These are phyloP conservation scores for Mucor lusitanicus DNA, from an alignment of 371 early-diverging fungal genomes.

Conservation along the genomic window DNA sequence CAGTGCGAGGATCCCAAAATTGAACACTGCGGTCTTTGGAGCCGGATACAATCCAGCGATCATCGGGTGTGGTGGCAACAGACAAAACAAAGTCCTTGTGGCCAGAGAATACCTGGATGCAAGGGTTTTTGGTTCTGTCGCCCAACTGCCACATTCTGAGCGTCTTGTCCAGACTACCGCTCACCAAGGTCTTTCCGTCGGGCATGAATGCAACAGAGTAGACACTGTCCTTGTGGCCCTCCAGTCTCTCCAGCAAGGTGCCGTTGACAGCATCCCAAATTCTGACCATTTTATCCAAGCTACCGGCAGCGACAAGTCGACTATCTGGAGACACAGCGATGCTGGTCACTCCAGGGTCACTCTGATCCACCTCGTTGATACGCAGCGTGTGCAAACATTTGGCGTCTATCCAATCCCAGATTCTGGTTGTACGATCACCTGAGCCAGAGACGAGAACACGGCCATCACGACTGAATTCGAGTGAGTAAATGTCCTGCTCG, in stretches of 20 bases:
- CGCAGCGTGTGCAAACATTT: constrained; percentile 68
- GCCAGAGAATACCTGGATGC: constrained; percentile 61
- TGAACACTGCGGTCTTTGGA: constrained; percentile 94
- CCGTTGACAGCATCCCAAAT: constrained; percentile 90
- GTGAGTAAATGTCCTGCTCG: constrained; percentile 93
- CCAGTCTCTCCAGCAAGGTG: constrained; percentile 80
- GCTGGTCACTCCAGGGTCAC: constrained; percentile 93
- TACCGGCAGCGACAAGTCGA: constrained; percentile 79
- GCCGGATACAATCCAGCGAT: constrained; percentile 92
- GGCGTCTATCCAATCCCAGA: constrained; percentile 86
- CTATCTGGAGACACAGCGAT: constrained; percentile 88
- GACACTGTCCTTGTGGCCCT: constrained; percentile 96
- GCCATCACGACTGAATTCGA: constrained; percentile 95
- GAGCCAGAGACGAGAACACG: constrained; percentile 88
- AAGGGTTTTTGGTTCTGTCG: constrained; percentile 36
- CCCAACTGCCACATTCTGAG: constrained; percentile 90
- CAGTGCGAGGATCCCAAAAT: constrained; percentile 89
- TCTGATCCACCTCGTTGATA: constrained; percentile 77
- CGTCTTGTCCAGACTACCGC: constrained; percentile 94
- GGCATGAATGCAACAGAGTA: constrained; percentile 95
- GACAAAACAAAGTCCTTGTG: constrained; percentile 95
- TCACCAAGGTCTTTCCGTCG: constrained; percentile 88
- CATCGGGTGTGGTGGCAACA: constrained; percentile 89
- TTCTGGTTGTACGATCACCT: constrained; percentile 88
- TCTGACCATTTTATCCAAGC: constrained; percentile 88